Conservation (phyloP, 2,329 filamentous ascomycete species). For the Aschersonia sp. region DNA sequence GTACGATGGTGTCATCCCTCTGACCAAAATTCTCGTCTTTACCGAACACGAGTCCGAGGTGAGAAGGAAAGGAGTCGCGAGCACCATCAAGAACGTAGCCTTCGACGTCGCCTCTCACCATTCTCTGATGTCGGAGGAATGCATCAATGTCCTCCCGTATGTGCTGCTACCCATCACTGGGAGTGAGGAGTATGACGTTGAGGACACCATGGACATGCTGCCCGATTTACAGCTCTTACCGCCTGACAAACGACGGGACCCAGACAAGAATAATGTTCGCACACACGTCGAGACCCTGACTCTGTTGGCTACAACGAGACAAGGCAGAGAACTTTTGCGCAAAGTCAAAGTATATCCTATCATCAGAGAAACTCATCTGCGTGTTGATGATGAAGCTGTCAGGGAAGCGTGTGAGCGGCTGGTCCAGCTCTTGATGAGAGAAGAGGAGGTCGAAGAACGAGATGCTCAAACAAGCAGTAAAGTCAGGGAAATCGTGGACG, state of each 20-base stretch:
- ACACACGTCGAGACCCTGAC: constrained; percentile 83
- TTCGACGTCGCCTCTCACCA: constrained; percentile 68
- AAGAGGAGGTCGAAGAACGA: constrained; percentile 41
- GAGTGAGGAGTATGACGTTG: constrained; percentile 72
- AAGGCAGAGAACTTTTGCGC: constrained; percentile 61
- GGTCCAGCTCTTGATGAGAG: constrained; percentile 77
- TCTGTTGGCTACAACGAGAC: constrained; percentile 63
- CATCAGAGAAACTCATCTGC: constrained; percentile 69
- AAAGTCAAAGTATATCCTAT: constrained; percentile 76
- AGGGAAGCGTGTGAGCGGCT: constrained; percentile 75
- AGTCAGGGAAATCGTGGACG: constrained; percentile 28
- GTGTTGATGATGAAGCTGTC: constrained; percentile 65
- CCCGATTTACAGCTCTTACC: constrained; percentile 81
- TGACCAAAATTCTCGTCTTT: constrained; percentile 87
- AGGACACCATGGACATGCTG: constrained; percentile 76
- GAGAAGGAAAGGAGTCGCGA: constrained; percentile 84
- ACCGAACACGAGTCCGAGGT: constrained; percentile 79
- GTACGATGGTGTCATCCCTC: constrained; percentile 73
- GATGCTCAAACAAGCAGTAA: constrained; percentile 26
- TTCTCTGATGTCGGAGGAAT: constrained; percentile 53
- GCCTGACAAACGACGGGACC: constrained; percentile 76
- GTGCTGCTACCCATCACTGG: constrained; percentile 79
- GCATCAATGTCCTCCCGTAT: constrained; percentile 75
- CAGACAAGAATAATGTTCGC: constrained; percentile 60
- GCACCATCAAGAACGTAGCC: constrained; percentile 83